Percentiles rank a stretch among this genome's conserved stretches.
phyloP scores from a whole-genome alignment of 2,329 filamentous ascomycete genomes.

The Aspergillus sergii region DNA sequence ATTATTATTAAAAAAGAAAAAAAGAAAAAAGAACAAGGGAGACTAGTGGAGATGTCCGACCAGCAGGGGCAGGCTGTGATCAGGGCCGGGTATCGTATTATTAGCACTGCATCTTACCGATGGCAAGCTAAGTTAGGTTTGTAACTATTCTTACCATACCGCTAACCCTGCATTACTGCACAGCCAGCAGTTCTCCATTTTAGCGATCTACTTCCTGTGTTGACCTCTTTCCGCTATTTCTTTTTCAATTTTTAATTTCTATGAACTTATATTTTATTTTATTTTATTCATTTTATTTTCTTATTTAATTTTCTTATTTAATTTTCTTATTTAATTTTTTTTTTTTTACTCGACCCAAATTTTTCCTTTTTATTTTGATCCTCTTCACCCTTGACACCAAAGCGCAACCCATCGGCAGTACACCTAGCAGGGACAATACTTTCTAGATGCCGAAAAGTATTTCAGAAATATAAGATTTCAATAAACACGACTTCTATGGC shows the following conservation, averaged over 20 bases:
- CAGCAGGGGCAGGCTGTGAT: conserved; percentile 23
- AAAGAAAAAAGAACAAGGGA: neutral
- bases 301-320: neutral
- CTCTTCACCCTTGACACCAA: neutral
- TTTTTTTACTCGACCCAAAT: conserved; percentile 3
- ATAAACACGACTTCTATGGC: neutral
- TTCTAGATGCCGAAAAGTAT: neutral
- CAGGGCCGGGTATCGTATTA: conserved; percentile 14
- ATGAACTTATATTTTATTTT: neutral
- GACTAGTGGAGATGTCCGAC: conserved; percentile 13
- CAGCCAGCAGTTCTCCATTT: conserved; percentile 8
- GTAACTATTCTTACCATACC: conserved; percentile 11
- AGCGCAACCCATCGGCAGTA: neutral
- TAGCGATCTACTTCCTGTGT: conserved; percentile 5
- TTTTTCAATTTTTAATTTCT: conserved; percentile 2
- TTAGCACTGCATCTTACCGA: conserved; percentile 9
- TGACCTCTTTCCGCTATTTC: conserved; percentile 5
- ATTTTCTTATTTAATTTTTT: too few relatives aligned
- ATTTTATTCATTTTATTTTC: conserved; percentile 10
- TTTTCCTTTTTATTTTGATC: neutral
- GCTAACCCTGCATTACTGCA: conserved; percentile 15
- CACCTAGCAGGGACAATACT: neutral
- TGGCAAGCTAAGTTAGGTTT: neutral
- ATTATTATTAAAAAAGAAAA: neutral
- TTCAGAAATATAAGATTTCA: too few relatives aligned